Evolutionary conservation across 257 asterid genomes (phyloP).

Genomic region (Ligustrum vulgare): DNA sequence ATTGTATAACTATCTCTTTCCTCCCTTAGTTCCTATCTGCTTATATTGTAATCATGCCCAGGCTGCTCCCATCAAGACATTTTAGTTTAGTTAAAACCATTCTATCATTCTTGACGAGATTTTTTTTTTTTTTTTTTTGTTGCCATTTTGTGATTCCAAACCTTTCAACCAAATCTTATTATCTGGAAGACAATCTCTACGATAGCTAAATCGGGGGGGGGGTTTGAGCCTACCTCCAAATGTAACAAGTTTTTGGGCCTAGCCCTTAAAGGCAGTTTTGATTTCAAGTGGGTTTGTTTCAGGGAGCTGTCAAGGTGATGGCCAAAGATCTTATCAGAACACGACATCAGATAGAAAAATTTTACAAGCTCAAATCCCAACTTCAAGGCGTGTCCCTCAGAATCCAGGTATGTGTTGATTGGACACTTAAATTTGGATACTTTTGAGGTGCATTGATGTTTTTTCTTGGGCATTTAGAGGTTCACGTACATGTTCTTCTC

Average conservation of each 20-base stretch:
- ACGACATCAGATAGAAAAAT: constrained; percentile 90
- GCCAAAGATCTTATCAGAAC: constrained; percentile 99
- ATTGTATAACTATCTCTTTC: background rate
- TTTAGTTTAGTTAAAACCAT: constrained; percentile 6
- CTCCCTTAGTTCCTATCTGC: background rate
- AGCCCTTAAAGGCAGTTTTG: constrained; percentile 20
- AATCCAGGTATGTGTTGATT: constrained; percentile 63
- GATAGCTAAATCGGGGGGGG: background rate
- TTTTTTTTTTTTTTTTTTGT: background rate
- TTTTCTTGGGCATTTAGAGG: background rate
- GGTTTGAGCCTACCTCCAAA: background rate
- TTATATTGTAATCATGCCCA: background rate
- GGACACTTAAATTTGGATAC: background rate
- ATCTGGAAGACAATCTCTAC: background rate
- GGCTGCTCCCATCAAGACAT: constrained; percentile 2
- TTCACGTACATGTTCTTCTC: background rate
- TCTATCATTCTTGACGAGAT: background rate
- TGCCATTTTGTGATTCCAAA: background rate
- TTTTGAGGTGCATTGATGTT: background rate
- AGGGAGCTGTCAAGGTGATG: constrained; percentile 99
- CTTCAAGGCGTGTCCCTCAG: constrained; percentile 98
- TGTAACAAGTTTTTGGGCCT: constrained; percentile 3
- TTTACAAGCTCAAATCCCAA: constrained; percentile 95
- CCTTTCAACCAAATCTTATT: background rate
- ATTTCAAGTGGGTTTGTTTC: constrained; percentile 32